Conservation (phyloP, 345 rosid species). For the Brassica nigra region DNA sequence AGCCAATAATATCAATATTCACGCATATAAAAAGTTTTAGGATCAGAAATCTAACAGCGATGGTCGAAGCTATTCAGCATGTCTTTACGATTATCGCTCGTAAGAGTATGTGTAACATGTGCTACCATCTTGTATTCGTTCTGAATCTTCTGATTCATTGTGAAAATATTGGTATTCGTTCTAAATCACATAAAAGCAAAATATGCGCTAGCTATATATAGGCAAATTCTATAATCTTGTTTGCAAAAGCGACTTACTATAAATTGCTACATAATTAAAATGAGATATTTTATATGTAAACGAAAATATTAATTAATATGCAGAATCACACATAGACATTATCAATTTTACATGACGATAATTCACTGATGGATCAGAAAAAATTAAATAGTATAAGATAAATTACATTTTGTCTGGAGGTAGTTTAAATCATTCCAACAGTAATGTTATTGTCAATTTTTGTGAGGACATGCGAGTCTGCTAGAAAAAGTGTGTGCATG, state of each 20-base stretch:
- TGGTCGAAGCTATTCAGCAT: not conserved
- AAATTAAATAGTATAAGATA: not conserved
- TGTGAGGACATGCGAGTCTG: not conserved
- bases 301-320: not conserved
- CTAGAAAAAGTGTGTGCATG: not conserved
- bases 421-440: not conserved
- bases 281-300: not conserved
- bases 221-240: not conserved
- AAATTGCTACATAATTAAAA: too few relatives aligned
- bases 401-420: not conserved
- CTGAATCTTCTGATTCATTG: not conserved
- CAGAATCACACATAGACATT: not conserved
- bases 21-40: not conserved
- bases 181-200: not conserved
- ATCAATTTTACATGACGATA: not conserved
- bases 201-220: too few relatives aligned
- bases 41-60: not conserved
- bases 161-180: not conserved
- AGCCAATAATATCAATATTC: slow-evolving; percentile 3
- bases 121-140: not conserved
- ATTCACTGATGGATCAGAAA: not conserved
- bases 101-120: not conserved
- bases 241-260: not conserved
- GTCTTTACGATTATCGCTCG: not conserved
- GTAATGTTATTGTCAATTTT: not conserved